These are phyloP conservation scores for Antitrichia curtipendula DNA, from an alignment of 225 moss, liverwort and hornwort species.

Conservation along the genomic window DNA sequence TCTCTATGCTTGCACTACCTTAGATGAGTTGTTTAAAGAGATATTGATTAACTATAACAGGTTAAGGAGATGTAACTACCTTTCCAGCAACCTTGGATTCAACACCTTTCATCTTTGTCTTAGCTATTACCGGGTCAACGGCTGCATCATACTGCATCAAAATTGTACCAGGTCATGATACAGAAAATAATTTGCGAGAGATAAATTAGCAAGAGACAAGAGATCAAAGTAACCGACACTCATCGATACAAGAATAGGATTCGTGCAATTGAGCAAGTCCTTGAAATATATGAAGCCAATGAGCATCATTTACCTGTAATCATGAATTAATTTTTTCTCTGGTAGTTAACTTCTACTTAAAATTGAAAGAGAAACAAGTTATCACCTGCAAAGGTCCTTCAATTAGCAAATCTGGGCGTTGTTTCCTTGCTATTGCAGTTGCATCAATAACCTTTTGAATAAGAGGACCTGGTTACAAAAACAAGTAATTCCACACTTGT, in stretches of 20 bases:
- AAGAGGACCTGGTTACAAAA: conserved; percentile 51
- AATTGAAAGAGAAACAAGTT: not conserved
- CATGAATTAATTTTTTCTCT: not conserved
- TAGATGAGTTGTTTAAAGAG: not conserved
- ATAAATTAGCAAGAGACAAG: not conserved
- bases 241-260: not conserved
- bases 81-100: conserved; percentile 78
- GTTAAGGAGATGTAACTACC: conserved; percentile 16
- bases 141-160: conserved; percentile 85
- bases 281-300: not conserved
- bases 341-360: not conserved
- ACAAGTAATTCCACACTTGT: not conserved
- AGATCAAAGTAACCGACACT: not conserved
- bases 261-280: not conserved
- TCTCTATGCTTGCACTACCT: not conserved
- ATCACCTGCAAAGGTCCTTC: conserved; percentile 89
- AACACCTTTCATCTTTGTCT: conserved; percentile 78
- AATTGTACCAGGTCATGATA: not conserved
- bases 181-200: not conserved
- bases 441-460: conserved; percentile 94
- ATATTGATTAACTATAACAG: not conserved
- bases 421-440: conserved; percentile 69
- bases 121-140: conserved; percentile 75
- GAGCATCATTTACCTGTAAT: not conserved
- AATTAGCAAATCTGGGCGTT: conserved; percentile 72